Evolutionary conservation across 2,329 filamentous ascomycete genomes (phyloP).

Genomic region (Diplodia corticola): DNA sequence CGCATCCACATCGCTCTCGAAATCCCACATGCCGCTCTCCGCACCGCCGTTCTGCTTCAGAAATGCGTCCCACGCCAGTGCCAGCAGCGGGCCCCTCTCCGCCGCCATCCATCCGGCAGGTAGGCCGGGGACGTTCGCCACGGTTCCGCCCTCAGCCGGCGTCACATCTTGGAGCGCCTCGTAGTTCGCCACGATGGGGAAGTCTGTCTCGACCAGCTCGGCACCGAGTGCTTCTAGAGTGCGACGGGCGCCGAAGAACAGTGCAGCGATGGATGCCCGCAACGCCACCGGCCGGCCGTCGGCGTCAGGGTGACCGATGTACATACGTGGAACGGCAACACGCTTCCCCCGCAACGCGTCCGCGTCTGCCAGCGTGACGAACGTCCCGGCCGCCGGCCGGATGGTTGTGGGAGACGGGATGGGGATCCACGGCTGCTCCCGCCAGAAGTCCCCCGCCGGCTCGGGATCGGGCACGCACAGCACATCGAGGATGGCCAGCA

Average conservation of each 20-base stretch:
- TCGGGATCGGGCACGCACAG: slow-evolving; percentile 44
- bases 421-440: slow-evolving; percentile 48
- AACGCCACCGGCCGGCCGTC: slow-evolving; percentile 32
- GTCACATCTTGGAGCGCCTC: slow-evolving; percentile 34
- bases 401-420: slow-evolving; percentile 38
- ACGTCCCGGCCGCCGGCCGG: slow-evolving; percentile 29
- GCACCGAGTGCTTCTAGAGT: slow-evolving; percentile 47
- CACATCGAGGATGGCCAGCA: slow-evolving; percentile 45
- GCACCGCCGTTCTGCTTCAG: slow-evolving; percentile 31
- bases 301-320: slow-evolving; percentile 41
- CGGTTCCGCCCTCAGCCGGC: slow-evolving; percentile 36
- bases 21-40: background rate
- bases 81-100: slow-evolving; percentile 52
- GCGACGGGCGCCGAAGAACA: slow-evolving; percentile 35
- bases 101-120: slow-evolving; percentile 49
- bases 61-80: slow-evolving; percentile 56
- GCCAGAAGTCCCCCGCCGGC: slow-evolving; percentile 53
- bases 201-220: slow-evolving; percentile 46
- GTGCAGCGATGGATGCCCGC: slow-evolving; percentile 39
- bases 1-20: slow-evolving; percentile 32
- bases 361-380: slow-evolving; percentile 28
- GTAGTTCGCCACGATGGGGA: slow-evolving; percentile 50
- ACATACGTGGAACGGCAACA: slow-evolving; percentile 52
- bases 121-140: slow-evolving; percentile 46
- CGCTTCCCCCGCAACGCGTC: slow-evolving; percentile 44